phyloP scores from a whole-genome alignment of 306 rosid species.

The Fagus crenata region DNA sequence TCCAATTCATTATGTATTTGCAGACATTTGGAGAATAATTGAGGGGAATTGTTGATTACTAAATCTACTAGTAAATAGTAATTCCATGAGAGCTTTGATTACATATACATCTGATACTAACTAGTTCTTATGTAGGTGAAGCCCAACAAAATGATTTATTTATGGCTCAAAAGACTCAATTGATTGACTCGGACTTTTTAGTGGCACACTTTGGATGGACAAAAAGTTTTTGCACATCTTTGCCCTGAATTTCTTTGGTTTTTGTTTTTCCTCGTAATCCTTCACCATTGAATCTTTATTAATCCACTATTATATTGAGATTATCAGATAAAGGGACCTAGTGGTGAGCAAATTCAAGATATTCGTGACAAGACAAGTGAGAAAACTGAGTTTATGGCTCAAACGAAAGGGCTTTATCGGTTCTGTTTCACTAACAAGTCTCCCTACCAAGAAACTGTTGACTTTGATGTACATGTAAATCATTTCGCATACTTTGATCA shows the following conservation, averaged over 20 bases:
- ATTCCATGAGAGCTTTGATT: too few species aligned
- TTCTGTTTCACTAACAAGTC: slow-evolving; percentile 79
- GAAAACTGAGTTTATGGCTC: slow-evolving; percentile 58
- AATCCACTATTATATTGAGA: slow-evolving; percentile 15
- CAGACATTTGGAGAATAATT: not conserved
- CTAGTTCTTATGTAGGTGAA: not conserved
- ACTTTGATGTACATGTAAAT: slow-evolving; percentile 79
- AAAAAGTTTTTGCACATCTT: not conserved
- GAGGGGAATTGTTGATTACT: not conserved
- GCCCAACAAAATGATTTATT: too few species aligned
- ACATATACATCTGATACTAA: not conserved
- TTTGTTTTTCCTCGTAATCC: not conserved
- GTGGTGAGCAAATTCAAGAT: slow-evolving; percentile 72
- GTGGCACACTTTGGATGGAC: not conserved
- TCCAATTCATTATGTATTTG: not conserved
- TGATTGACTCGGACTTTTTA: not conserved
- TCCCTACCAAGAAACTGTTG: slow-evolving; percentile 74
- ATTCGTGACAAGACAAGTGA: slow-evolving; percentile 60
- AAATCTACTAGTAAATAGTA: not conserved
- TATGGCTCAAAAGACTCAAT: too few species aligned
- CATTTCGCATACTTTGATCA: slow-evolving; percentile 71
- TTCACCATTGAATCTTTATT: slow-evolving; percentile 9
- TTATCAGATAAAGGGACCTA: slow-evolving; percentile 78
- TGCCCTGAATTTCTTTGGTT: not conserved
- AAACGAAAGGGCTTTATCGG: slow-evolving; percentile 55